Percentiles rank a stretch among this genome's conserved stretches.
These are phyloP conservation scores for Phyllosticta citriasiana DNA, from an alignment of 2,329 filamentous ascomycete genomes.

Conservation along the genomic window DNA sequence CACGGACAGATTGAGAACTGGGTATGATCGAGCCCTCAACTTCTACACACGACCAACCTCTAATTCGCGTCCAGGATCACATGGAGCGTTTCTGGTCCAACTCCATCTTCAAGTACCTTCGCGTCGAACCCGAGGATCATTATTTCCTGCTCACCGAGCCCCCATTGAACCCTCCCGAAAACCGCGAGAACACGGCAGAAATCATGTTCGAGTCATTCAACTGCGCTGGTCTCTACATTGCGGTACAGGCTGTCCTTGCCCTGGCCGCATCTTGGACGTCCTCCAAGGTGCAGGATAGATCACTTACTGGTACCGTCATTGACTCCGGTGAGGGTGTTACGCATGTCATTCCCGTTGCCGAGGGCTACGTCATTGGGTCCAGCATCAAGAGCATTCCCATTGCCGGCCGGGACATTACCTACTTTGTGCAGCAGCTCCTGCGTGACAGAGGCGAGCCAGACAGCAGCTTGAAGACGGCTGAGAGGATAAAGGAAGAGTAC, in stretches of 20 bases:
- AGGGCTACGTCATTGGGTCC: constrained; percentile 97
- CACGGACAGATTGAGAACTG: constrained; percentile 99
- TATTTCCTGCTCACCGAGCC: constrained; percentile 97
- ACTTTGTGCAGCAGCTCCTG: constrained; percentile 93
- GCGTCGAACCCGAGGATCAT: constrained; percentile 97
- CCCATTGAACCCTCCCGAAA: constrained; percentile 96
- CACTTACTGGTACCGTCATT: constrained; percentile 93
- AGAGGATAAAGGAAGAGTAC: constrained; percentile 97
- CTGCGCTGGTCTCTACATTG: constrained; percentile 96
- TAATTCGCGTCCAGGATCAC: constrained; percentile 57
- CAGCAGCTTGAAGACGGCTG: constrained; percentile 92
- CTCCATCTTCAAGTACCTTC: constrained; percentile 98
- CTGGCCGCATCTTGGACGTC: constrained; percentile 97
- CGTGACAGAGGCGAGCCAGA: constrained; percentile 94
- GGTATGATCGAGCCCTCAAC: constrained; percentile 43
- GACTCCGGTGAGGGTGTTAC: constrained; percentile 98
- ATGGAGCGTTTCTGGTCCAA: constrained; percentile 99
- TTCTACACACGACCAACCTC: constrained; percentile 12
- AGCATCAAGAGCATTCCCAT: constrained; percentile 99
- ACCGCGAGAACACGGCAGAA: constrained; percentile 96
- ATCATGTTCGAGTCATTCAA: constrained; percentile 99
- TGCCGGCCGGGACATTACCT: constrained; percentile 94
- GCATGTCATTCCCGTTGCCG: constrained; percentile 95
- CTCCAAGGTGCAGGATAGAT: constrained; percentile 92
- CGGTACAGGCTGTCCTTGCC: constrained; percentile 92